Conservation (phyloP, 805 yeast genomes). For the Metschnikowia corniflorae region DNA sequence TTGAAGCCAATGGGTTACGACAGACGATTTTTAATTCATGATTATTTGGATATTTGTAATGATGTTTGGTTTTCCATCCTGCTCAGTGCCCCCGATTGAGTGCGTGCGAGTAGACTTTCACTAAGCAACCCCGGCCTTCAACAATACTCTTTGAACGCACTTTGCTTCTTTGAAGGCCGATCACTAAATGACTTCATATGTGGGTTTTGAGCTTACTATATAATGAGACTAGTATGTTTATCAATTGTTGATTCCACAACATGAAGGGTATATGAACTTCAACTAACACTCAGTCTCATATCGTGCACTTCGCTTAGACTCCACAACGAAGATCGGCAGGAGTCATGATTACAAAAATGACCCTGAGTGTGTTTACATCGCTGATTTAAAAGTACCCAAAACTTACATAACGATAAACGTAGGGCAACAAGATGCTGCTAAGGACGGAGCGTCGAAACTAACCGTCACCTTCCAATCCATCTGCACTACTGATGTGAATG, state of each 20-base stretch:
- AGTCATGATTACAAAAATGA: conserved; percentile 22
- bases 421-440: conserved; percentile 1
- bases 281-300: conserved; percentile 17
- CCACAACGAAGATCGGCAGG: conserved; percentile 24
- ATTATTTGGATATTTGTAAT: no score
- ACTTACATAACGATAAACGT: conserved; percentile 24
- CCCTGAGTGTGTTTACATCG: conserved; percentile 23
- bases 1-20: no score
- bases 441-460: conserved; percentile 17
- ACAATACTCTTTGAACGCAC: no score
- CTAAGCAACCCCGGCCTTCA: no score
- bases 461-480: conserved; percentile 25
- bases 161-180: no score
- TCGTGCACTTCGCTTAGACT: conserved; percentile 12
- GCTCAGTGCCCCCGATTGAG: no score
- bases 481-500: conserved; percentile 30
- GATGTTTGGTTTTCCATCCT: no score
- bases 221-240: conserved; percentile 14
- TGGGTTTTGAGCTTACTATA: conserved; percentile 15
- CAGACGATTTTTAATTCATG: no score
- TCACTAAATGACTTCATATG: conserved; percentile 10
- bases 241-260: no score
- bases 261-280: no score
- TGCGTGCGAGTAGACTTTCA: no score
- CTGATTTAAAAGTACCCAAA: conserved; percentile 30